Evolutionary conservation across 257 asterid species (phyloP), one percentile per base, ranked within the genome.

Genomic region (Fraxinus cuspidata): DNA sequence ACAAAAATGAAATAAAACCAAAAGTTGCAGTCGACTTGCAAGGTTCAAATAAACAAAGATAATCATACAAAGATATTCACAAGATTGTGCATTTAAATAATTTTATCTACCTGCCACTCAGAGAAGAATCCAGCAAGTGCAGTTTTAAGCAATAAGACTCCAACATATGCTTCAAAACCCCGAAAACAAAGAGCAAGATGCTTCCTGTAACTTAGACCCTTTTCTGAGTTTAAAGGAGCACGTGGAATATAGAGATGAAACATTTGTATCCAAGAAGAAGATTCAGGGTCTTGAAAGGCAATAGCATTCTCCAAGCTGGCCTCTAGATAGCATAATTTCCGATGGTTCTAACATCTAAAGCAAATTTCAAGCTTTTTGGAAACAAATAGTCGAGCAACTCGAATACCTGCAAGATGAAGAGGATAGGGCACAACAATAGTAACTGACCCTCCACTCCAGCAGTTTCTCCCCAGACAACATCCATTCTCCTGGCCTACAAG

Each of bases 401-500:
- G 16, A 60, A 27, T 77, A 93, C 98, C 97, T 94, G 98, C 83
- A 92, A 87, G 76, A 90, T 60, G 47, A 94, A 92, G 63, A 94
- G 91, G 56, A 92, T 81, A 76, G 94, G 94, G 83, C 88, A 92
- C 40, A 94, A 80, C 77, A 91, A 72, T 88, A 89, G 81, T 73
- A 94, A 79, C 86, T 94, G 99, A 53, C 99, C 99, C 84, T 87
- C 92, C 73, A 94, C 97, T 81, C 97, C 99, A 79, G 97, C 94
- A 38, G 99, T 92, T 84, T 94, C 99, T 77, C 99, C 99, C 96
- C 97, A 94, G 51, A 94, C 99, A 77, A 94, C 97, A 82, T 94
- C 99, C 97, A 94, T 94, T 85, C 99, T 90, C 79, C 97, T 86
- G 77, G 97, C 99, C 98, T 94, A 73, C 73, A 90, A 64, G 71